These are phyloP conservation scores for Tribonema minus DNA, from an alignment of 108 stramenopile genomes.

Conservation along the genomic window DNA sequence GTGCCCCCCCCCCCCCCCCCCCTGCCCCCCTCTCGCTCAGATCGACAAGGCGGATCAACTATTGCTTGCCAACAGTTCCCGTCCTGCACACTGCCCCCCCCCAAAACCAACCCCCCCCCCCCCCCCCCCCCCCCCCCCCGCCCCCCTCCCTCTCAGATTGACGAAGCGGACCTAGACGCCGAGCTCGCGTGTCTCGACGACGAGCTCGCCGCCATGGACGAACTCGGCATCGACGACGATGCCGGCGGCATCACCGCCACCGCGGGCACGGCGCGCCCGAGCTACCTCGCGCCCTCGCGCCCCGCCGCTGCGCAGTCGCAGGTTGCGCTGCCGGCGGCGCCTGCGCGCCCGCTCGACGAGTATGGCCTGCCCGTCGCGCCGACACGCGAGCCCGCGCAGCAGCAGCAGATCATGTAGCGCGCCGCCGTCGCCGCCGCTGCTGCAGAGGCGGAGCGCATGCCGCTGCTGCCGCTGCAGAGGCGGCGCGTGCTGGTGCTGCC, in stretches of 20 bases:
- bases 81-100: not conserved
- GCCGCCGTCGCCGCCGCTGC: too few species aligned
- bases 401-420: too few species aligned
- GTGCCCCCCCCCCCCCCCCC: too few species aligned
- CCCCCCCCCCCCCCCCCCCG: not conserved
- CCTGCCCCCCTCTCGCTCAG: not conserved
- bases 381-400: too few species aligned
- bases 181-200: slow-evolving; percentile 91
- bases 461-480: too few species aligned
- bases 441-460: too few species aligned
- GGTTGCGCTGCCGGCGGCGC: slow-evolving; percentile 14
- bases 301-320: slow-evolving; percentile 18
- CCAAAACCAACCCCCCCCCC: too few species aligned
- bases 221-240: not conserved
- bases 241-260: not conserved
- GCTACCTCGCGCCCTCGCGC: slow-evolving; percentile 33
- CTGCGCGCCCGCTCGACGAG: slow-evolving; percentile 42
- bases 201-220: slow-evolving; percentile 69
- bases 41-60: not conserved
- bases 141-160: slow-evolving; percentile 55
- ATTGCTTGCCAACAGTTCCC: not conserved
- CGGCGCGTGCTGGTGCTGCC: too few species aligned
- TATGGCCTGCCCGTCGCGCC: slow-evolving; percentile 46
- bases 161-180: slow-evolving; percentile 93
- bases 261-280: not conserved